Conservation (phyloP, 1,284 basidiomycete species). For the Rhodofomes roseus region DNA sequence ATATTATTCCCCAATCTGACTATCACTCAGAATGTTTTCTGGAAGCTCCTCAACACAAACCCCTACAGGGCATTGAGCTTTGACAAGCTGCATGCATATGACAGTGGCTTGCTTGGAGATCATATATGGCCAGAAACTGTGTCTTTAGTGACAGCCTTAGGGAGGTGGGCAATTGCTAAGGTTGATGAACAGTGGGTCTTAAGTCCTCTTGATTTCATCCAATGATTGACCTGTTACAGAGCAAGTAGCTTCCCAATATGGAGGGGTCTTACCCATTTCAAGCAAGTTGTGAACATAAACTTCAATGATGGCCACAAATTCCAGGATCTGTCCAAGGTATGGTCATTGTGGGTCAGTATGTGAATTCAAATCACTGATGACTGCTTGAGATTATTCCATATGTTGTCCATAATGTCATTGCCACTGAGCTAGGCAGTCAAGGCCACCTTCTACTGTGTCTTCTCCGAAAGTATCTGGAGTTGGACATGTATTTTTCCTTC, state of each 20-base stretch:
- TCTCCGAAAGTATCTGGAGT: background rate
- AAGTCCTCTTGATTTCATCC: background rate
- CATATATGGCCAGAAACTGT: slow-evolving; percentile 1
- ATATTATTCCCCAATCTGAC: background rate
- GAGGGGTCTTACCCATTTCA: background rate
- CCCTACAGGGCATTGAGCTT: background rate
- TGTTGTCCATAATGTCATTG: slow-evolving; percentile 1
- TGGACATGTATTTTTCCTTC: background rate
- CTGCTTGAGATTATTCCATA: background rate
- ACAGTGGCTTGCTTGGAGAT: background rate
- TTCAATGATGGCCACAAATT: slow-evolving; percentile 1
- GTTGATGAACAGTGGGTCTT: slow-evolving; percentile 2
- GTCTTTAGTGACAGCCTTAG: background rate
- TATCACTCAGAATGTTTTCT: background rate
- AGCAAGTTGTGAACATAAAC: background rate
- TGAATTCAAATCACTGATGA: too few species aligned
- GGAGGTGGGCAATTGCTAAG: background rate
- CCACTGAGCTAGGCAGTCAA: background rate
- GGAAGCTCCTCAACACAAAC: background rate
- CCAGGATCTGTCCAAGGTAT: background rate
- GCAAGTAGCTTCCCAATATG: background rate
- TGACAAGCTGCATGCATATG: slow-evolving; percentile 1
- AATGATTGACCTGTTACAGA: background rate
- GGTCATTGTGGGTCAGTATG: too few species aligned
- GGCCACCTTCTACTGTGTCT: background rate